Conservation (phyloP, 78 protist species). For the Dictyostelium capitatum region DNA sequence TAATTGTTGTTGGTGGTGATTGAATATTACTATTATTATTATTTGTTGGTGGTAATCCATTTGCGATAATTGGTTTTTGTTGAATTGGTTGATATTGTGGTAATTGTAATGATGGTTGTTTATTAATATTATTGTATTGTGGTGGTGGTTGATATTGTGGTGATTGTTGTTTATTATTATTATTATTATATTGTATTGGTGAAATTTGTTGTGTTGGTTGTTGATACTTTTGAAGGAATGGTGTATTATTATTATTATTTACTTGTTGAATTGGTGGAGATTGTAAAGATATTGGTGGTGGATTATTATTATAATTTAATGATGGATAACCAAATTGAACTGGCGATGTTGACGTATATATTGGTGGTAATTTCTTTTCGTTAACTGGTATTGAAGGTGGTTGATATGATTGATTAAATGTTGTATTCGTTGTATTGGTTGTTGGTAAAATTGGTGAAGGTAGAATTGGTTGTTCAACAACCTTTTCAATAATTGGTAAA, state of each 20-base stretch:
- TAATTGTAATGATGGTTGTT: neutral
- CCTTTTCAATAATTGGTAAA: neutral
- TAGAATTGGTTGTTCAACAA: neutral
- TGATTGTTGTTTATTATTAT: neutral
- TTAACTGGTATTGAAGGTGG: constrained; percentile 10
- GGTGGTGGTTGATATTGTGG: constrained; percentile 22
- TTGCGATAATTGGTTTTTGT: neutral
- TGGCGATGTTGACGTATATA: neutral
- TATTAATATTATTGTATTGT: neutral
- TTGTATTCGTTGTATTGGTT: too few species aligned
- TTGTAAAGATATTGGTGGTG: neutral
- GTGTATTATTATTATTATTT: neutral
- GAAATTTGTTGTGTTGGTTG: constrained; percentile 22
- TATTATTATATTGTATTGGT: neutral
- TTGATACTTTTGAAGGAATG: neutral
- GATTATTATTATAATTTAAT: neutral
- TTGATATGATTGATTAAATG: neutral
- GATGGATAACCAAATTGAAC: constrained; percentile 23
- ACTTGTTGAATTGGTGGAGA: constrained; percentile 1
- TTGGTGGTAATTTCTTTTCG: constrained; percentile 32
- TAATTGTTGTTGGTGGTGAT: constrained; percentile 17
- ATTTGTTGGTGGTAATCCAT: neutral
- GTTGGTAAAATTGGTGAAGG: neutral
- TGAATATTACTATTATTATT: neutral
- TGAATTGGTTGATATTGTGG: constrained; percentile 25